A percentile compares a stretch with the other conserved stretches of the same genome.
Conservation (phyloP, 1,284 basidiomycete species). For the Malassezia pachydermatis region DNA sequence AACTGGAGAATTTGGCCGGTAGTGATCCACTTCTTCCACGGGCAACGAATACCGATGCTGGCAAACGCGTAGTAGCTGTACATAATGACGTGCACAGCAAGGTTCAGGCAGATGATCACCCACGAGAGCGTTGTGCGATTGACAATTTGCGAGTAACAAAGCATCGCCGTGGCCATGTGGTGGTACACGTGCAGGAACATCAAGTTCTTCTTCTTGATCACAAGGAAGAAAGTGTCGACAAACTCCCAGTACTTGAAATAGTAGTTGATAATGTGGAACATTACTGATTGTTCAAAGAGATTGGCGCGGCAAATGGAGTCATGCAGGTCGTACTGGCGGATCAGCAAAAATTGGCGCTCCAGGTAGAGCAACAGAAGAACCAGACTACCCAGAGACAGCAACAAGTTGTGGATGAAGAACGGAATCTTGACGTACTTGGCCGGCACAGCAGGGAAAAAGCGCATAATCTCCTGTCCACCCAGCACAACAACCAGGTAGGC, state of each 20-base stretch:
- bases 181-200: conserved; percentile 92
- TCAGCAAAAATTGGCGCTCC: conserved; percentile 54
- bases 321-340: conserved; percentile 27
- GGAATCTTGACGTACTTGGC: conserved; percentile 54
- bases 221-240: conserved; percentile 88
- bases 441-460: conserved; percentile 55
- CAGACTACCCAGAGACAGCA: conserved; percentile 70
- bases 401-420: conserved; percentile 84
- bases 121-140: conserved; percentile 68
- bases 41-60: conserved; percentile 33
- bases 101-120: conserved; percentile 86
- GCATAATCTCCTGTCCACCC: conserved; percentile 74
- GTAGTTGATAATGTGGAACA: conserved; percentile 88
- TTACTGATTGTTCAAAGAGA: not conserved
- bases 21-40: conserved; percentile 91
- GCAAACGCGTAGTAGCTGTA: conserved; percentile 51
- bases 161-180: conserved; percentile 90
- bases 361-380: conserved; percentile 74
- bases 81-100: conserved; percentile 94
- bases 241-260: conserved; percentile 56
- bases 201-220: conserved; percentile 94
- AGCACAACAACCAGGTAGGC: conserved; percentile 84
- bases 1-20: conserved; percentile 70
- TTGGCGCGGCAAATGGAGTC: conserved; percentile 61
- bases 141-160: conserved; percentile 88